Percentiles rank a stretch among this genome's conserved stretches.
phyloP scores from a whole-genome alignment of 2,329 filamentous ascomycete genomes.

The Elsinoe perseae region DNA sequence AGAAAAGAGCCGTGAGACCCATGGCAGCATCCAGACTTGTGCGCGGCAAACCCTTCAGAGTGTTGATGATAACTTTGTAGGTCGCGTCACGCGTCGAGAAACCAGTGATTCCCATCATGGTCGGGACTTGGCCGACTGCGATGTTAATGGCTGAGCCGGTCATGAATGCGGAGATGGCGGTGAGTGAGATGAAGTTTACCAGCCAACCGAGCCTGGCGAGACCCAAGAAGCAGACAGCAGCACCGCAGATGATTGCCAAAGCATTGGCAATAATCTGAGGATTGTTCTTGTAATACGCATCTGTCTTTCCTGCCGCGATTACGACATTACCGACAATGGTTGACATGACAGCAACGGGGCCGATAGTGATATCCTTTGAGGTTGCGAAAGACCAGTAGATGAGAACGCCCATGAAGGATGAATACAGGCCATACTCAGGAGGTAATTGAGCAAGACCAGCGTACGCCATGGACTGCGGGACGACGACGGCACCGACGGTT shows the following conservation, averaged over 20 bases:
- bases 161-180: slow-evolving; percentile 91
- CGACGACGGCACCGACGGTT: slow-evolving; percentile 69
- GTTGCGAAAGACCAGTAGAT: slow-evolving; percentile 98
- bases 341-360: slow-evolving; percentile 91
- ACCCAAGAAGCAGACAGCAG: slow-evolving; percentile 70
- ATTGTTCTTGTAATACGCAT: slow-evolving; percentile 33
- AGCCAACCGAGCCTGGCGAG: slow-evolving; percentile 77
- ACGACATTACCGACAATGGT: slow-evolving; percentile 73
- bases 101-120: slow-evolving; percentile 65
- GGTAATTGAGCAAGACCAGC: slow-evolving; percentile 73
- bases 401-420: slow-evolving; percentile 90
- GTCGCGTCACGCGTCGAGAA: slow-evolving; percentile 60
- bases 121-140: slow-evolving; percentile 70
- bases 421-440: slow-evolving; percentile 80
- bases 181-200: slow-evolving; percentile 84
- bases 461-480: slow-evolving; percentile 97
- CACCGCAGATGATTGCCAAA: slow-evolving; percentile 68
- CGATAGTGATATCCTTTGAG: slow-evolving; percentile 97
- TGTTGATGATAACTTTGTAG: slow-evolving; percentile 77
- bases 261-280: slow-evolving; percentile 66
- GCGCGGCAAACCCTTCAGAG: slow-evolving; percentile 60
- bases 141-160: slow-evolving; percentile 92
- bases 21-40: slow-evolving; percentile 74
- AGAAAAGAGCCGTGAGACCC: slow-evolving; percentile 69
- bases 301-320: slow-evolving; percentile 37